Conservation (phyloP, 305 asterid species). For the Solanum hybrid region DNA sequence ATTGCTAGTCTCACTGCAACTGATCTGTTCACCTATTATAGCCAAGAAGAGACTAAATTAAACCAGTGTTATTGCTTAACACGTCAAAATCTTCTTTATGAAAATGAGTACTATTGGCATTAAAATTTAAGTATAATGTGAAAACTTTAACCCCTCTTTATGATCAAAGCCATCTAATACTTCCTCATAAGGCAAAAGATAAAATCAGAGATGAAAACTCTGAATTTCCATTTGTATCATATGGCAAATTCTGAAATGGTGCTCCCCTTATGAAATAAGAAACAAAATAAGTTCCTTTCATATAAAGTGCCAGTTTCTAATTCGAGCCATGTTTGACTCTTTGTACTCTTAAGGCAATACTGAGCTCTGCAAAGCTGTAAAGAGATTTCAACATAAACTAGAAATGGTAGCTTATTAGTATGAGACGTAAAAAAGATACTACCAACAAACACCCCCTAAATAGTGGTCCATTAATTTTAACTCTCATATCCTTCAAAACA, state of each 20-base stretch:
- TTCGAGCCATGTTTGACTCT: background rate
- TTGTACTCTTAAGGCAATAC: background rate
- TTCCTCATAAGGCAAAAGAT: background rate
- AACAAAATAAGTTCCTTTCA: background rate
- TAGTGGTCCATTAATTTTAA: background rate
- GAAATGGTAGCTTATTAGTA: background rate
- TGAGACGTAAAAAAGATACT: background rate
- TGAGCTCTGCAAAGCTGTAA: background rate
- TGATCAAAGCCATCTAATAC: background rate
- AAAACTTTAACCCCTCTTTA: background rate
- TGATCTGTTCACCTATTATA: background rate
- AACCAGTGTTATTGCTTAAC: background rate
- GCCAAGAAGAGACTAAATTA: background rate
- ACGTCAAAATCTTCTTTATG: background rate
- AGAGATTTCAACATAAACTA: background rate
- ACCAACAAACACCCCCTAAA: background rate
- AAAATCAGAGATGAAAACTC: background rate
- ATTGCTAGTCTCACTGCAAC: background rate
- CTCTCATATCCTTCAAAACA: background rate
- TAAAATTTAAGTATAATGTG: background rate
- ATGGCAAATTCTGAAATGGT: background rate
- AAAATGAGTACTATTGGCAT: background rate
- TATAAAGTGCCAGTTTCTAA: background rate
- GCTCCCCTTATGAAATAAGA: background rate
- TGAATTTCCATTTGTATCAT: background rate